Conservation (phyloP, 768 basidiomycete species). For the Lactarius pseudohatsudake region DNA sequence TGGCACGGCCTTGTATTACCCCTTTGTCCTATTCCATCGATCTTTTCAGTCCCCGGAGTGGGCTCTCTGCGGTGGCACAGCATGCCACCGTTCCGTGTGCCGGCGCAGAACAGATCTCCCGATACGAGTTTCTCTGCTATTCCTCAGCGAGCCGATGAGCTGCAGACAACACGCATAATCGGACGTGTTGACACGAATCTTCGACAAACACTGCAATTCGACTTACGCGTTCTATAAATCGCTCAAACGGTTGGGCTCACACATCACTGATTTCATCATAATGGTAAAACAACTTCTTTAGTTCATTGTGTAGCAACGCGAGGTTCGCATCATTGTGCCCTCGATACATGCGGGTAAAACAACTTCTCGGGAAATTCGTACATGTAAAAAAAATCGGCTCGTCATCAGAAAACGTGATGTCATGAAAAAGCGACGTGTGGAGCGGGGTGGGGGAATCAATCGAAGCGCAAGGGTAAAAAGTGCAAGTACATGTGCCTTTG, state of each 20-base stretch:
- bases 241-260: background rate
- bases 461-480: background rate
- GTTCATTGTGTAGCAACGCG: background rate
- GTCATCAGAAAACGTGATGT: constrained; percentile 14
- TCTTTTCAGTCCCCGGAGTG: background rate
- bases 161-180: background rate
- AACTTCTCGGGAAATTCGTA: constrained; percentile 6
- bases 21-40: background rate
- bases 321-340: constrained; percentile 5
- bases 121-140: background rate
- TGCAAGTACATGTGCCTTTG: constrained; percentile 7
- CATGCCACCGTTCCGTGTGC: constrained; percentile 4
- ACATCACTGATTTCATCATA: background rate
- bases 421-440: constrained; percentile 13
- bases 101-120: background rate
- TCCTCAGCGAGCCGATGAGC: background rate
- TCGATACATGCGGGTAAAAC: constrained; percentile 11
- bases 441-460: background rate
- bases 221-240: background rate
- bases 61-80: constrained; percentile 5
- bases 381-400: background rate
- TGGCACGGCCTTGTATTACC: constrained; percentile 17
- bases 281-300: background rate
- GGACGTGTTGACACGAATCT: background rate
- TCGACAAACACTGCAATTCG: background rate